These are phyloP conservation scores for Pseudonitzschia pungens DNA, from an alignment of 108 stramenopile genomes.

Conservation along the genomic window DNA sequence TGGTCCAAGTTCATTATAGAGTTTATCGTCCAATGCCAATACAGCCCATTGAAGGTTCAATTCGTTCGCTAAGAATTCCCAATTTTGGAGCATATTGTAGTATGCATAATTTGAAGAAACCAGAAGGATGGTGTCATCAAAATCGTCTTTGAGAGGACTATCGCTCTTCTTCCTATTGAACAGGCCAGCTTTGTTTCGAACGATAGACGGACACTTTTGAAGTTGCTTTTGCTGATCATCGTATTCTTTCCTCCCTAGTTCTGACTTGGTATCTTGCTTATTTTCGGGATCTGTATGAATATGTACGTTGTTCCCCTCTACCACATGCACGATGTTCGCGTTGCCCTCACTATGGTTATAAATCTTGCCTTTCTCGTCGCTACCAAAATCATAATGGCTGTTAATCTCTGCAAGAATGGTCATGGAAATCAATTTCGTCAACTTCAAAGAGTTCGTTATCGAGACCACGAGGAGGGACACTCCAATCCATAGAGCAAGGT, in stretches of 20 bases:
- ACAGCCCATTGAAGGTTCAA: slow-evolving; percentile 8
- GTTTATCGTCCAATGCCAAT: slow-evolving; percentile 10
- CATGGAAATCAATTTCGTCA: too few species aligned
- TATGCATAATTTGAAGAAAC: slow-evolving; percentile 11
- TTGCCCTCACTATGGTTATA: too few species aligned
- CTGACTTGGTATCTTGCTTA: too few species aligned
- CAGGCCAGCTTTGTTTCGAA: slow-evolving; percentile 5
- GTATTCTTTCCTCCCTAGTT: neutral
- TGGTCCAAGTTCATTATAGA: neutral
- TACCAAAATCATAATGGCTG: too few species aligned
- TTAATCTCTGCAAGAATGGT: too few species aligned
- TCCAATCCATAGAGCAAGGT: too few species aligned
- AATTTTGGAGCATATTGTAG: slow-evolving; percentile 21
- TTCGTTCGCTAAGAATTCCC: slow-evolving; percentile 12
- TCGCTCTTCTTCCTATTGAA: neutral
- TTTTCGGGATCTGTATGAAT: too few species aligned
- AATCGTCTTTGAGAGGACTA: neutral
- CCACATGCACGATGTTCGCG: too few species aligned
- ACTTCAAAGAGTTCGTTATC: too few species aligned
- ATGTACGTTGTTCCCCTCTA: too few species aligned
- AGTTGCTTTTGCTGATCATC: neutral
- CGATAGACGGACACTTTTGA: neutral
- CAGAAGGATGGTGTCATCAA: slow-evolving; percentile 2
- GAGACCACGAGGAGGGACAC: too few species aligned
- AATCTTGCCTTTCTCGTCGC: too few species aligned